Conservation (phyloP, 768 basidiomycete species). For the Pleurotus tuoliensis region DNA sequence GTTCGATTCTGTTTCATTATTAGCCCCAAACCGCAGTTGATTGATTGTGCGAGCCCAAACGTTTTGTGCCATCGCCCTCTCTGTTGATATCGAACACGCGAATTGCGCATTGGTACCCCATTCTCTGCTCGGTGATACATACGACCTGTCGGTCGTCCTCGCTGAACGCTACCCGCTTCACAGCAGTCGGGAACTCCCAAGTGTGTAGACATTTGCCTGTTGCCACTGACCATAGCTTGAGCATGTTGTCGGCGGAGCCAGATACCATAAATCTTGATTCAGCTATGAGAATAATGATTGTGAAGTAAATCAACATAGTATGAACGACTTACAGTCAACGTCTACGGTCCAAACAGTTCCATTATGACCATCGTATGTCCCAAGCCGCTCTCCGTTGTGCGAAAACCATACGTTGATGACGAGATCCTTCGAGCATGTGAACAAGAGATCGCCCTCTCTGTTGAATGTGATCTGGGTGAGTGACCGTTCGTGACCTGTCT, state of each 20-base stretch:
- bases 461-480: conserved; percentile 98
- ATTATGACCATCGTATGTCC: conserved; percentile 95
- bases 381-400: conserved; percentile 94
- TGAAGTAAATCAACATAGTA: not conserved
- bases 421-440: conserved; percentile 94
- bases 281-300: conserved; percentile 32
- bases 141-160: conserved; percentile 81
- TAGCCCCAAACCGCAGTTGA: not conserved
- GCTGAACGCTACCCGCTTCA: conserved; percentile 92
- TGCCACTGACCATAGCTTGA: conserved; percentile 86
- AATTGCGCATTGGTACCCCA: conserved; percentile 89
- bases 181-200: conserved; percentile 98
- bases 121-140: conserved; percentile 95
- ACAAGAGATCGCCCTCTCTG: conserved; percentile 90
- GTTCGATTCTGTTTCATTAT: conserved; percentile 51
- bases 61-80: conserved; percentile 75
- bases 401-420: conserved; percentile 96
- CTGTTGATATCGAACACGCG: conserved; percentile 86
- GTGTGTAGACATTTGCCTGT: conserved; percentile 90
- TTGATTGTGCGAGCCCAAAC: conserved; percentile 41
- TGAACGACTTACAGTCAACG: conserved; percentile 74
- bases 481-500: conserved; percentile 90
- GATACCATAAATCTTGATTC: conserved; percentile 85
- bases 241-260: conserved; percentile 90
- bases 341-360: conserved; percentile 97